Percentiles rank a stretch among this genome's conserved stretches.
phyloP scores from a whole-genome alignment of 805 yeast species.

The Myxozyma neotropica region DNA sequence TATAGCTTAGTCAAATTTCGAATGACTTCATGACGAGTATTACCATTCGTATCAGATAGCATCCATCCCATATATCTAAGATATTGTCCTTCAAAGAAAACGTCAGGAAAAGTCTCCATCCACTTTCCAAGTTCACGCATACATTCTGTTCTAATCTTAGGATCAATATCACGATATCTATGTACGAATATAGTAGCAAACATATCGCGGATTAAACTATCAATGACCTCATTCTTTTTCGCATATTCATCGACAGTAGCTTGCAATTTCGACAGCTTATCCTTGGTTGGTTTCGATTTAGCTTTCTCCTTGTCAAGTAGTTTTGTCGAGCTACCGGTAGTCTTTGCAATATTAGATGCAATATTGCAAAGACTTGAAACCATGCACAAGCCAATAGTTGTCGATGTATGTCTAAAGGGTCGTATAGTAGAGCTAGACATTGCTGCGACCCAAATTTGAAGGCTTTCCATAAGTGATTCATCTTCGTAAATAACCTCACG shows the following conservation, averaged over 20 bases:
- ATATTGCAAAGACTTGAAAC: conserved; percentile 62
- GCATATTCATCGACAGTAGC: conserved; percentile 53
- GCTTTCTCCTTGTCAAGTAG: conserved; percentile 44
- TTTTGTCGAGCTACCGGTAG: conserved; percentile 46
- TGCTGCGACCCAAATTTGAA: conserved; percentile 75
- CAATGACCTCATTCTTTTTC: conserved; percentile 55
- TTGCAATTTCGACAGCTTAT: conserved; percentile 43
- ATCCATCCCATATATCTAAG: conserved; percentile 84
- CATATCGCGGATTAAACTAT: conserved; percentile 64
- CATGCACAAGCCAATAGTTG: conserved; percentile 59
- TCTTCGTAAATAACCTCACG: conserved; percentile 58
- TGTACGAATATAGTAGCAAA: conserved; percentile 68
- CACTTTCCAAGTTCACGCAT: conserved; percentile 64
- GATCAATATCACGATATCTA: conserved; percentile 79
- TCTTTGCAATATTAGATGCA: conserved; percentile 44
- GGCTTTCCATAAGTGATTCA: conserved; percentile 51
- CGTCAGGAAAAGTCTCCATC: conserved; percentile 71
- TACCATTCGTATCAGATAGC: conserved; percentile 65
- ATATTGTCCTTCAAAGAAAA: conserved; percentile 67
- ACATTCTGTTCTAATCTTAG: conserved; percentile 70
- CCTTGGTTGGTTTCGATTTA: conserved; percentile 39
- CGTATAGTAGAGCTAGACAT: conserved; percentile 70
- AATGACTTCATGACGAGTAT: conserved; percentile 67
- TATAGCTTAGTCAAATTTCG: conserved; percentile 56
- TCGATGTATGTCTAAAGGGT: conserved; percentile 69